These are phyloP conservation scores for Agaricales sp. DNA, from an alignment of 1,284 basidiomycete genomes.

Conservation along the genomic window DNA sequence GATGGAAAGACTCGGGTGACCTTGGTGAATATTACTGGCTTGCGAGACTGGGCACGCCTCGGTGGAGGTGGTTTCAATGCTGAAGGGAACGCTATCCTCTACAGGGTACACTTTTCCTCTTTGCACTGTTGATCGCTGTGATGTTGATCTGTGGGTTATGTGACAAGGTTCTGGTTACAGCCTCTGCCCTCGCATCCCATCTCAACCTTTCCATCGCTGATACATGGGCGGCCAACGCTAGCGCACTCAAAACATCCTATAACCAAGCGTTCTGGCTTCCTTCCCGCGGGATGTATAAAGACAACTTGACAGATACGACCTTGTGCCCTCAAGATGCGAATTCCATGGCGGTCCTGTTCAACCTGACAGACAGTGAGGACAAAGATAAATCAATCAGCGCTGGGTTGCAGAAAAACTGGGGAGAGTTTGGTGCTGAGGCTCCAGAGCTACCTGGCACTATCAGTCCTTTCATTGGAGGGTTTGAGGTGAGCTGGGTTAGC, in stretches of 20 bases:
- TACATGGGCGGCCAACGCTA: conserved; percentile 27
- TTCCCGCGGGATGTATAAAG: conserved; percentile 31
- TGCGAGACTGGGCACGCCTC: conserved; percentile 37
- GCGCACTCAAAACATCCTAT: conserved; percentile 26
- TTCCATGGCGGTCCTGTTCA: conserved; percentile 34
- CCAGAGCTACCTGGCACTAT: conserved; percentile 40
- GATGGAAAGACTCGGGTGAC: not conserved
- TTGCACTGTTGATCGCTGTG: not conserved
- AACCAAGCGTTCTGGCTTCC: conserved; percentile 34
- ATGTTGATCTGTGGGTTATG: not conserved
- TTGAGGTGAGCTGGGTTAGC: conserved; percentile 37
- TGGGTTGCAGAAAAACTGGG: conserved; percentile 33
- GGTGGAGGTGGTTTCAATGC: conserved; percentile 37
- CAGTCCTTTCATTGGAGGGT: conserved; percentile 36
- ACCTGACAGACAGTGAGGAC: conserved; percentile 24
- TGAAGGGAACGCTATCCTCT: conserved; percentile 36
- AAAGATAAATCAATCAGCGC: conserved; percentile 26
- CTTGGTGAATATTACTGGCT: conserved; percentile 32
- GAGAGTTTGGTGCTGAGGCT: conserved; percentile 28
- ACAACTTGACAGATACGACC: conserved; percentile 27
- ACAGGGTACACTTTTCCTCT: conserved; percentile 20
- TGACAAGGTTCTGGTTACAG: conserved; percentile 31
- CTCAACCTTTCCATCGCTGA: conserved; percentile 22
- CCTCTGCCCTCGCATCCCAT: conserved; percentile 27
- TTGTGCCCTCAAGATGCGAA: conserved; percentile 38